Base-by-base conservation (phyloP, 2,329 filamentous ascomycete genomes). In the Triangularia setosa region DNA sequence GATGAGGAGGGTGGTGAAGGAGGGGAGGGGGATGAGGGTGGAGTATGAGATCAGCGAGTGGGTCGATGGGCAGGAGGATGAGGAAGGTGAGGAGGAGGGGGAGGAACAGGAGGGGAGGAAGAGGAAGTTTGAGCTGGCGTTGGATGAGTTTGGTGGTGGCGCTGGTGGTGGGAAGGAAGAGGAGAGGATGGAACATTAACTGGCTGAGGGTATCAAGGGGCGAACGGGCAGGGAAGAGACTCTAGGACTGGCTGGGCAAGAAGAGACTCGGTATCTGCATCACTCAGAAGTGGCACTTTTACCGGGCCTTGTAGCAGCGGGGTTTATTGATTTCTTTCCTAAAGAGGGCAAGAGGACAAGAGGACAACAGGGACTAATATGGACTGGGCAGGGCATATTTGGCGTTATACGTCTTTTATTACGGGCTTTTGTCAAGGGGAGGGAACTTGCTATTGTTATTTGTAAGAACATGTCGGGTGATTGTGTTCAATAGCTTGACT, bases 41-140 rank as follows among this genome's bases (percentile, higher is more conserved):
- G 89, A 95, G 73, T 96, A 92, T 91, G 92, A 96, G 76, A 83
- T 97, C 68, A 82, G 89, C 44, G 93, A 97, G 77, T 93, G 85
- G 81, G 84, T 81, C 56, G 82, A 81, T 60, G 80, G 78, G 8
- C 78, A 77, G 14, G 73, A 72, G 16, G 27, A 4, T 40, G 35
- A 28, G 27, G 16, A 70, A 70, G 4, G n/a, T n/a, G 73, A 59
- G 67, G 69, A 70, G 61, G 73, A 69, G 25, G 69, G 71, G 62
- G 74, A 74, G 52, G 69, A 73, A 30, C 71, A 75, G 12, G 74
- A 74, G 60, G 75, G 77, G 18, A 78, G 76, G 58, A 87, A 88
- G 77, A 79, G 85, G 68, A 87, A 87, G 75, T 73, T 83, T 54
- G 76, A 75, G 55, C 79, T 81, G 24, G 74, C 73, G 52, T n/a